These are phyloP conservation scores for Elsinoe perseae DNA, from an alignment of 2,329 filamentous ascomycete species.

Conservation along the genomic window DNA sequence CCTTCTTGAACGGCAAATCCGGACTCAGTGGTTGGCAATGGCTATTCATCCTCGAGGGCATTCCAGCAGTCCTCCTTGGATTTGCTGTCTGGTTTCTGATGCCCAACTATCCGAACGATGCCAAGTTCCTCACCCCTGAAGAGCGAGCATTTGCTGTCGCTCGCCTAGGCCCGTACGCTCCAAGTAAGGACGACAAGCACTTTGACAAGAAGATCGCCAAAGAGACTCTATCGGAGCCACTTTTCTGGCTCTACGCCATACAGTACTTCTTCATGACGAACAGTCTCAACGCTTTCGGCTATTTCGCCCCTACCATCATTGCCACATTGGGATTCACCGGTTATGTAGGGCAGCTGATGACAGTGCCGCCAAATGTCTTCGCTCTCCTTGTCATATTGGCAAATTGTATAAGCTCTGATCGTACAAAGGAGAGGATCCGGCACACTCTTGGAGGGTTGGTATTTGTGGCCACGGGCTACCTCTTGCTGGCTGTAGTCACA, in stretches of 20 bases:
- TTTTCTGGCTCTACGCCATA: constrained; percentile 15
- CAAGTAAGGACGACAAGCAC: constrained; percentile 18
- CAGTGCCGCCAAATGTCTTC: constrained; percentile 15
- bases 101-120: constrained; percentile 26
- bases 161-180: constrained; percentile 13
- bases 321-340: constrained; percentile 14
- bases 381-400: constrained; percentile 13
- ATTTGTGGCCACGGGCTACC: constrained; percentile 17
- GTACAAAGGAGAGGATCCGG: constrained; percentile 17
- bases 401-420: constrained; percentile 18
- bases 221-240: constrained; percentile 4
- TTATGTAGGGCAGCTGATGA: constrained; percentile 9
- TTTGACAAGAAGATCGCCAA: constrained; percentile 15
- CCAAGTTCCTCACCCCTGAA: constrained; percentile 28
- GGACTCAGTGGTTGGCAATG: constrained; percentile 40
- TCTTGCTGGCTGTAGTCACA: constrained; percentile 17
- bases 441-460: constrained; percentile 15
- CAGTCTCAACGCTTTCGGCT: constrained; percentile 14
- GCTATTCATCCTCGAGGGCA: constrained; percentile 41
- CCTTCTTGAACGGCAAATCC: constrained; percentile 34
- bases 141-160: constrained; percentile 31
- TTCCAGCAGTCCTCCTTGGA: constrained; percentile 26
- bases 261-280: constrained; percentile 16
- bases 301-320: constrained; percentile 16
- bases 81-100: constrained; percentile 24